Percentiles rank a stretch among this genome's conserved stretches.
phyloP scores from a whole-genome alignment of 805 yeast genomes.

The Candida argentea region DNA sequence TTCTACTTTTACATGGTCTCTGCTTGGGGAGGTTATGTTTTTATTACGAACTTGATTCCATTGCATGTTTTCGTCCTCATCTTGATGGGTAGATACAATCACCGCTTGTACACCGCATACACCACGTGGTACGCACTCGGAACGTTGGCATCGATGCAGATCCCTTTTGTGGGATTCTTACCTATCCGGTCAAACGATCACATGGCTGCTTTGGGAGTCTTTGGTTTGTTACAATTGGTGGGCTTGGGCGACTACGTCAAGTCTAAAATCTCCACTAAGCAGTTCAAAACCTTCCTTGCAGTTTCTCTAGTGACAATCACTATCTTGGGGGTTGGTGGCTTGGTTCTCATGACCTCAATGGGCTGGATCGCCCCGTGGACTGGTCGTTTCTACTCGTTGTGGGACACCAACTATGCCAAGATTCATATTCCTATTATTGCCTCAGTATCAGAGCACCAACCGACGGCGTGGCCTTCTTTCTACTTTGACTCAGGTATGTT shows the following conservation, averaged over 20 bases:
- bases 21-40: slow-evolving; percentile 99
- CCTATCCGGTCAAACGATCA: slow-evolving; percentile 97
- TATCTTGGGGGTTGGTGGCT: slow-evolving; percentile 55
- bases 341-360: slow-evolving; percentile 72
- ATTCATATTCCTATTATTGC: slow-evolving; percentile 98
- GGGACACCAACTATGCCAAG: slow-evolving; percentile 98
- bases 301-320: slow-evolving; percentile 50
- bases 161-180: slow-evolving; percentile 95
- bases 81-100: slow-evolving; percentile 88
- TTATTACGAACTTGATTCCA: slow-evolving; percentile 95
- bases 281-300: slow-evolving; percentile 60
- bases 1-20: slow-evolving; percentile 97
- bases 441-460: slow-evolving; percentile 98
- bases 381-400: slow-evolving; percentile 94
- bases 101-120: slow-evolving; percentile 78
- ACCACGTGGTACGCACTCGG: slow-evolving; percentile 97
- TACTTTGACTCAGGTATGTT: slow-evolving; percentile 88
- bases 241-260: slow-evolving; percentile 78
- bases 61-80: slow-evolving; percentile 85
- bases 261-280: slow-evolving; percentile 57
- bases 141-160: slow-evolving; percentile 97
- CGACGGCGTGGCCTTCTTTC: slow-evolving; percentile 99
- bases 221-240: slow-evolving; percentile 87
- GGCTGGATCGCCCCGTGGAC: slow-evolving; percentile 99
- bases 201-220: slow-evolving; percentile 96